Evolutionary conservation across 2,329 filamentous ascomycete genomes (phyloP), one percentile per base, ranked within the genome.

Genomic region (Pseudogymnoascus sp.): DNA sequence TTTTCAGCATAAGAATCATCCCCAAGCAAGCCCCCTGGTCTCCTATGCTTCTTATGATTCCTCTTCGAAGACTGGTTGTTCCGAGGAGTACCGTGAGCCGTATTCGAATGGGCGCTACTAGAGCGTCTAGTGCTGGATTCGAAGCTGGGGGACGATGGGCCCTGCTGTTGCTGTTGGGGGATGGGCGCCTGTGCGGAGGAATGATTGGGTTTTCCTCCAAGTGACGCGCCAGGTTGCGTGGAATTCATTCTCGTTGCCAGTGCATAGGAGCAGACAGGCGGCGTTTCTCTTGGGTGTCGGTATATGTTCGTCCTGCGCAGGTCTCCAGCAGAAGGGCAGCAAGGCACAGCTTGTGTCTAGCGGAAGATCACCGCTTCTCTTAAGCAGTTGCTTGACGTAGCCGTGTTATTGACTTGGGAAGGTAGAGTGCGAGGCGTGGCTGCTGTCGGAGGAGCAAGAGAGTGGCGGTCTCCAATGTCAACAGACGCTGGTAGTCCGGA

Each of bases 1-100:
- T 83, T 81, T 79, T 97, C 92, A 68, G 87, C 91, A 84, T 96
- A 88, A 70, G 85, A 86, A 83, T 96, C 92, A 79, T 93, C 87
- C 73, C 88, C 83, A 69, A 88, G 79, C 13, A 53, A 7, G 2
- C 44, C 44, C 63, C 83, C 81, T 59, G 91, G 89, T 72, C 88
- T 87, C 71, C 88, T 88, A 72, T 92, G 89, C 67, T 85, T 86
- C 74, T 91, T 92, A 78, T 97, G 91, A 75, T 95, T 91, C 74
- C 88, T 93, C 75, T 88, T 89, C 62, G 83, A 80, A 50, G 79
- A 80, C 77, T 97, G 93, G 62, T 82, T 86, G 76, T 90, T 96
- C 70, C 93, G 84, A 61, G 90, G 85, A 59, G 83, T 75, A 6
- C 79, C 63, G 63, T 60, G 17, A 9, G 56, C 19, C 7, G 31